Evolutionary conservation across 352 stramenopile genomes (phyloP).

Genomic region (Globisporangium okanoganense): DNA sequence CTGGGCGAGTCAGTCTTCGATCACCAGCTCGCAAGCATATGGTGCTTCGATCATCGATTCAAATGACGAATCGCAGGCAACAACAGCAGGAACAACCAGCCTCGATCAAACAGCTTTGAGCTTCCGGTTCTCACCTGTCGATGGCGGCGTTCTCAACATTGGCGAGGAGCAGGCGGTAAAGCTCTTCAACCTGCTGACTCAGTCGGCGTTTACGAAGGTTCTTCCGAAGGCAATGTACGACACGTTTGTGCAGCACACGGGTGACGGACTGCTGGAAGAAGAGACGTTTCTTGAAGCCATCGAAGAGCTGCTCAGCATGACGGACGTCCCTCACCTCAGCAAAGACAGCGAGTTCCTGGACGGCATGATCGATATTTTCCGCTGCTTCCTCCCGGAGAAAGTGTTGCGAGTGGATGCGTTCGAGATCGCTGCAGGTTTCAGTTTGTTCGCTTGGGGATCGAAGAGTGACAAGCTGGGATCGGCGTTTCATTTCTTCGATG

Average conservation of each 20-base stretch:
- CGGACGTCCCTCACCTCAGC: constrained; percentile 62
- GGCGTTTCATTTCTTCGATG: constrained; percentile 84
- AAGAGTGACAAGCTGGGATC: constrained; percentile 86
- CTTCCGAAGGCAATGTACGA: constrained; percentile 77
- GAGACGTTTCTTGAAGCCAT: constrained; percentile 79
- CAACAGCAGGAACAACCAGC: constrained; percentile 12
- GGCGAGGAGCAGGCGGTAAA: constrained; percentile 51
- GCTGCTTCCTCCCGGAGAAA: constrained; percentile 64
- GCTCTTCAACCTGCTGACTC: constrained; percentile 57
- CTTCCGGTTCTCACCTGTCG: constrained; percentile 69
- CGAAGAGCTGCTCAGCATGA: constrained; percentile 79
- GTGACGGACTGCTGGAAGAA: constrained; percentile 77
- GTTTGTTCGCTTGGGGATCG: constrained; percentile 73
- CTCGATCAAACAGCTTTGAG: constrained; percentile 27
- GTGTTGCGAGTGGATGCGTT: constrained; percentile 70
- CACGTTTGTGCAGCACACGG: constrained; percentile 83
- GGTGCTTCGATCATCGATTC: constrained; percentile 13
- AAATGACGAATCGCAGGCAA: constrained; percentile 16
- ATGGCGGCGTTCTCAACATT: constrained; percentile 56
- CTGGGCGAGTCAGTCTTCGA: constrained; percentile 11
- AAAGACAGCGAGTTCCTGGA: constrained; percentile 76
- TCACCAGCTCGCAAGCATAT: constrained; percentile 14
- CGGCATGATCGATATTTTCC: constrained; percentile 72
- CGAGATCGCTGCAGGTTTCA: constrained; percentile 80
- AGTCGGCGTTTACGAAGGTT: constrained; percentile 72